Percentiles rank a stretch among this genome's conserved stretches.
Conservation (phyloP, 176 grass and related monocot species). For the Chrysopogon serrulatus region DNA sequence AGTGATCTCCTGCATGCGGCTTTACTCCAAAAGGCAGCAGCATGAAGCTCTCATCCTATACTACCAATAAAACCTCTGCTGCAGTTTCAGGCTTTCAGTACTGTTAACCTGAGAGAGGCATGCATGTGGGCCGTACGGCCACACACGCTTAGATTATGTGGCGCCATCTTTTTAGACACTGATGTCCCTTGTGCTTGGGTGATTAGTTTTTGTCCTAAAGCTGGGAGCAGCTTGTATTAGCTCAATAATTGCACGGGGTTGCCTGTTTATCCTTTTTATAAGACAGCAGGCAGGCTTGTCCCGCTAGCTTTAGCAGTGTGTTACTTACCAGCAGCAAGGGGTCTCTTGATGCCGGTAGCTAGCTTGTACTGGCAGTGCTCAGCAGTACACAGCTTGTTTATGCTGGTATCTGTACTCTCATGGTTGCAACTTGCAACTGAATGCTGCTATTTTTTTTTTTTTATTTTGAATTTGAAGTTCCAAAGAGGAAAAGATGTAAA, state of each 20-base stretch:
- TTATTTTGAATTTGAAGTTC: neutral
- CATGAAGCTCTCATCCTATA: neutral
- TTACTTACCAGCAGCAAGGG: neutral
- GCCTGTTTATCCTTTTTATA: slow-evolving; percentile 42
- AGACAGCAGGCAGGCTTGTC: slow-evolving; percentile 23
- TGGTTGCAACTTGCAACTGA: neutral
- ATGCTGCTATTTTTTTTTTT: neutral
- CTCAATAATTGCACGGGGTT: slow-evolving; percentile 42
- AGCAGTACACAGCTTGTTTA: neutral
- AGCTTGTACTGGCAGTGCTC: no score
- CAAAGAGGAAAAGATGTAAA: neutral
- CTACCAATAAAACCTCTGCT: neutral
- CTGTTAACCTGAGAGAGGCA: neutral
- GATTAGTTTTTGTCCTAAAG: slow-evolving; percentile 22
- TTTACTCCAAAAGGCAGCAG: slow-evolving; percentile 1
- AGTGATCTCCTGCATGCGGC: neutral
- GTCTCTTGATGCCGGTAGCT: neutral
- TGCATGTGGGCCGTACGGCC: slow-evolving; percentile 23
- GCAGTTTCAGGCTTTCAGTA: neutral
- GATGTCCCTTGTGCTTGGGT: neutral
- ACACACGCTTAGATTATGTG: slow-evolving; percentile 1
- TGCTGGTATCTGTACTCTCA: neutral
- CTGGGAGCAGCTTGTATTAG: slow-evolving; percentile 27
- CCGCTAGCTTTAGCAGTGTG: neutral
- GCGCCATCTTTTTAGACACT: slow-evolving; percentile 29